Evolutionary conservation across 345 rosid genomes (phyloP).

Genomic region (Salix viminalis): DNA sequence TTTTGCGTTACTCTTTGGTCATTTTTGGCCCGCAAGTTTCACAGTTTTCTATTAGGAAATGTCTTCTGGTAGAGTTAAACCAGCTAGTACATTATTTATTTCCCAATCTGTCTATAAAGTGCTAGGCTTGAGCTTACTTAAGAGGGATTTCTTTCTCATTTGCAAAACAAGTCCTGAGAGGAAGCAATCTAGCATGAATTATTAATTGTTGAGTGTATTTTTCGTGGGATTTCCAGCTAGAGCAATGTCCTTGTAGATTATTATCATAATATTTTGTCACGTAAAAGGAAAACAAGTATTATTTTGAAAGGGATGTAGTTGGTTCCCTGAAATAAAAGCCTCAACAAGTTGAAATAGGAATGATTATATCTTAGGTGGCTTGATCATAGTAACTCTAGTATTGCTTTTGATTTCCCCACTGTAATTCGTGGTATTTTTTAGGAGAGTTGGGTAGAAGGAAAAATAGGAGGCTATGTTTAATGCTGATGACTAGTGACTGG

Average conservation of each 20-base stretch:
- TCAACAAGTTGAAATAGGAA: not conserved
- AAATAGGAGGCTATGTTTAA: not conserved
- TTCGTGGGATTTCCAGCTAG: not conserved
- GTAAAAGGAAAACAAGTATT: not conserved
- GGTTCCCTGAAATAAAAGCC: not conserved
- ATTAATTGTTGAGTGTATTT: not conserved
- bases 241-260: not conserved
- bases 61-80: not conserved
- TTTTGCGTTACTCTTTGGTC: not conserved
- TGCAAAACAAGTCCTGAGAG: not conserved
- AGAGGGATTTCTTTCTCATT: not conserved
- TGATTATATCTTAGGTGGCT: not conserved
- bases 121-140: not conserved
- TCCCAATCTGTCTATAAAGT: not conserved
- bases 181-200: not conserved
- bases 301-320: not conserved
- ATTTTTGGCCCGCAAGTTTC: not conserved
- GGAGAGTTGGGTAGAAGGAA: not conserved
- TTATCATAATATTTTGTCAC: not conserved
- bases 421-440: not conserved
- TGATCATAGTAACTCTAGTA: not conserved
- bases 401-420: not conserved
- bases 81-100: not conserved
- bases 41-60: not conserved
- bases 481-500: not conserved